A percentile compares a stretch with the other conserved stretches of the same genome.
These are phyloP conservation scores for Botrytis sinoallii DNA, from an alignment of 2,329 filamentous ascomycete genomes.

Conservation along the genomic window DNA sequence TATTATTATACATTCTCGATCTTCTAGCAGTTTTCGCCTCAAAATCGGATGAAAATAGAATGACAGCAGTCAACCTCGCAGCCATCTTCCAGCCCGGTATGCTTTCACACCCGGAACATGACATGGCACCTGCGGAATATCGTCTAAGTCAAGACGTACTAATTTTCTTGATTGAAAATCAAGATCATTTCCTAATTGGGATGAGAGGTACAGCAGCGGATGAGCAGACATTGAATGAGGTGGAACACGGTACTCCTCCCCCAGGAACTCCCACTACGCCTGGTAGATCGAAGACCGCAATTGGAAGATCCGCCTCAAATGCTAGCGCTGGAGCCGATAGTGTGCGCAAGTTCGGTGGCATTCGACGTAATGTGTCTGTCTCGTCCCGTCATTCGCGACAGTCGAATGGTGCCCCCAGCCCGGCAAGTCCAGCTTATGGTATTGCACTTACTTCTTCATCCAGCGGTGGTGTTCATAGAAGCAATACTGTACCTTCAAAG, in stretches of 20 bases:
- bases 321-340: constrained; percentile 87
- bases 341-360: constrained; percentile 72
- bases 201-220: constrained; percentile 99
- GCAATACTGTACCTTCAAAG: constrained; percentile 92
- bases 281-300: constrained; percentile 52
- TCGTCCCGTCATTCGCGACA: constrained; percentile 83
- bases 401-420: constrained; percentile 68
- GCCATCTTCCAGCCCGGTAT: constrained; percentile 98
- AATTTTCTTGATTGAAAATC: constrained; percentile 97
- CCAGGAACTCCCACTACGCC: constrained; percentile 49
- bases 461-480: constrained; percentile 62
- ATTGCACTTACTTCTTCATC: constrained; percentile 55
- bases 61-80: constrained; percentile 91
- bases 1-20: constrained; percentile 93
- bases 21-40: constrained; percentile 94
- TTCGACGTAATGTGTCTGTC: constrained; percentile 86
- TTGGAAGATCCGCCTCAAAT: constrained; percentile 78
- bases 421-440: constrained; percentile 57
- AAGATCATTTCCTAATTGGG: constrained; percentile 96
- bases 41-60: constrained; percentile 93
- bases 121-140: constrained; percentile 94
- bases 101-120: constrained; percentile 87
- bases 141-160: constrained; percentile 93
- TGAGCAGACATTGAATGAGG: constrained; percentile 62
- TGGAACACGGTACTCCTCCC: constrained; percentile 62